A percentile compares a stretch with the other conserved stretches of the same genome.
These are phyloP conservation scores for Butyriboletus appendiculatus DNA, from an alignment of 1,284 basidiomycete species.

Conservation along the genomic window DNA sequence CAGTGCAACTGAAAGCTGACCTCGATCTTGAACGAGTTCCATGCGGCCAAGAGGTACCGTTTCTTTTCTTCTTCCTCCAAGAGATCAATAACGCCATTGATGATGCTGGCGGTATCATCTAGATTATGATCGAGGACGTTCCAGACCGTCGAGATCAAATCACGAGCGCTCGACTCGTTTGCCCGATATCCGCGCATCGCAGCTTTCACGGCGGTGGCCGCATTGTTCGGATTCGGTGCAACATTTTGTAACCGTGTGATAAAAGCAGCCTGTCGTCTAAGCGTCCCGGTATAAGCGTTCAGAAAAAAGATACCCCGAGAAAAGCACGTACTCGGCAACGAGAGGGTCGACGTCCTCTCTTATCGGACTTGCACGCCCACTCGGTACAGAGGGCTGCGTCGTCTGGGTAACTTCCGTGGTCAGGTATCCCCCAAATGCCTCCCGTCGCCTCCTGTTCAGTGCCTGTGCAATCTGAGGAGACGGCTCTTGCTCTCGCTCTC, in stretches of 20 bases:
- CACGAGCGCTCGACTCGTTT: conserved; percentile 79
- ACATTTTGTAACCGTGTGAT: conserved; percentile 68
- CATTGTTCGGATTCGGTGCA: conserved; percentile 70
- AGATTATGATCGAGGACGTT: conserved; percentile 79
- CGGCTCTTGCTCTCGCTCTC: conserved; percentile 50
- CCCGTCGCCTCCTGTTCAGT: conserved; percentile 47
- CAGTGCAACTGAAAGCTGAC: conserved; percentile 36
- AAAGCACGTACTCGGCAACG: conserved; percentile 49
- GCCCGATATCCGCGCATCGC: conserved; percentile 80
- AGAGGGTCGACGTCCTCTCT: conserved; percentile 54
- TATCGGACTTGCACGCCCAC: conserved; percentile 43
- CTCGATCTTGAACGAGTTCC: conserved; percentile 86
- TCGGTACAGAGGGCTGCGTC: conserved; percentile 33
- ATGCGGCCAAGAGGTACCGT: conserved; percentile 67
- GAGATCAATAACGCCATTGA: conserved; percentile 79
- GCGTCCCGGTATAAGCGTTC: conserved; percentile 1
- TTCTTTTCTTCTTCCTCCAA: conserved; percentile 89
- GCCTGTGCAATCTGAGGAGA: conserved; percentile 39
- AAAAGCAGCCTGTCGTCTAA: conserved; percentile 71
- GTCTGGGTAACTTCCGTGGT: conserved; percentile 45
- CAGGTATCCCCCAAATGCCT: conserved; percentile 67
- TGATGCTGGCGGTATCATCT: conserved; percentile 76
- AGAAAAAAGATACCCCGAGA: neutral
- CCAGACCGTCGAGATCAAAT: conserved; percentile 87
- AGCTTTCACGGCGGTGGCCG: conserved; percentile 76